Percentiles rank a stretch among this genome's conserved stretches.
Conservation (phyloP, 2,329 filamentous ascomycete species). For the Phialophora macrospora region DNA sequence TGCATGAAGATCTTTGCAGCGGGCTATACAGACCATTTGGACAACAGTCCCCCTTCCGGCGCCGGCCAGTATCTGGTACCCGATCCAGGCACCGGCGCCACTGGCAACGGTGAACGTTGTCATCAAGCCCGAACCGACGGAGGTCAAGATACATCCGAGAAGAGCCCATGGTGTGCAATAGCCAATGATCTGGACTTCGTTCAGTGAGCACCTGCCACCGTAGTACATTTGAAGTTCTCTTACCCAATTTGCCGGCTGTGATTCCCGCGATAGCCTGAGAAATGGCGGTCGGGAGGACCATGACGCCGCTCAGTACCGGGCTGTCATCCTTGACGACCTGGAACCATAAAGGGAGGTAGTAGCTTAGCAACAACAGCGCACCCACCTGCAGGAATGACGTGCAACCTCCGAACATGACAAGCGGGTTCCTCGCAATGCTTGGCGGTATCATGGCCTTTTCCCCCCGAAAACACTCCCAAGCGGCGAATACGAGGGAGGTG, state of each 20-base stretch:
- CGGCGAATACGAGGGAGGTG: slow-evolving; percentile 41
- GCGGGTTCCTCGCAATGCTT: slow-evolving; percentile 32
- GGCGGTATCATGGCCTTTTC: slow-evolving; percentile 40
- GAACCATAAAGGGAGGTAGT: slow-evolving; percentile 42
- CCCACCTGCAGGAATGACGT: slow-evolving; percentile 35
- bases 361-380: slow-evolving; percentile 35
- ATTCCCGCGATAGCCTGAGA: slow-evolving; percentile 31
- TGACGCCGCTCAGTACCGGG: slow-evolving; percentile 39
- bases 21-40: slow-evolving; percentile 31
- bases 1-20: background rate
- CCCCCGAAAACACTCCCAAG: slow-evolving; percentile 40
- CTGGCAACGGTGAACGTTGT: slow-evolving; percentile 39
- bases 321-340: slow-evolving; percentile 39
- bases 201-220: background rate
- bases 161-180: slow-evolving; percentile 41
- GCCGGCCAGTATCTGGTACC: slow-evolving; percentile 42
- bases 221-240: background rate
- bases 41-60: slow-evolving; percentile 39
- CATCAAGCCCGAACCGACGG: slow-evolving; percentile 41
- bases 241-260: slow-evolving; percentile 31
- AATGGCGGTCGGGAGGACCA: slow-evolving; percentile 37
- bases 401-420: slow-evolving; percentile 33
- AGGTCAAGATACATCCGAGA: slow-evolving; percentile 34
- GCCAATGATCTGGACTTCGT: slow-evolving; percentile 33
- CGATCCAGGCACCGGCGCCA: slow-evolving; percentile 41